These are phyloP conservation scores for Lindgomyces ingoldianus DNA, from an alignment of 495 filamentous ascomycete species.

Conservation along the genomic window DNA sequence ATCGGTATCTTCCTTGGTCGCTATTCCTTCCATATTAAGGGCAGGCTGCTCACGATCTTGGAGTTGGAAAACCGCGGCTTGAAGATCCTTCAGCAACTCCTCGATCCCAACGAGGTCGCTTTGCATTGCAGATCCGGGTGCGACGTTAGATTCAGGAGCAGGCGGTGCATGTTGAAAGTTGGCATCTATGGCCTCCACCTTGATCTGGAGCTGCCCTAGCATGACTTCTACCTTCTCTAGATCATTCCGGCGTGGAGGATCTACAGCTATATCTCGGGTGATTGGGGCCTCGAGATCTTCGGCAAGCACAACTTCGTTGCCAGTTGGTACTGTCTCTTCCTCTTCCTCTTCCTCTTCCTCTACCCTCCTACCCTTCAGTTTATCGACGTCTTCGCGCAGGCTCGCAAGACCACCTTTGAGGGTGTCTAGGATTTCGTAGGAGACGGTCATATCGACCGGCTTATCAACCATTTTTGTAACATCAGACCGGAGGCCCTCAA, in stretches of 20 bases:
- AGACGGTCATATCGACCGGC: constrained; percentile 75
- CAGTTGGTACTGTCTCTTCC: constrained; percentile 29
- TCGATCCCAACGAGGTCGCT: constrained; percentile 65
- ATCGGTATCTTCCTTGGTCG: constrained; percentile 78
- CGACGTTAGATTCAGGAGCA: constrained; percentile 46
- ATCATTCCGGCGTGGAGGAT: constrained; percentile 62
- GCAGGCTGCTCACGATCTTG: constrained; percentile 43
- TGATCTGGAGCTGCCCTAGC: constrained; percentile 77
- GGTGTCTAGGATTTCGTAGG: constrained; percentile 82
- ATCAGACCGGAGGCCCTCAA: constrained; percentile 69
- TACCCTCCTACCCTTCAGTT: constrained; percentile 52
- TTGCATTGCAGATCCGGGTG: constrained; percentile 52
- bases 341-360: constrained; percentile 41
- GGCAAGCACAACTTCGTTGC: constrained; percentile 47
- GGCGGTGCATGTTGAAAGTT: constrained; percentile 49
- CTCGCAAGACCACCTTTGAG: constrained; percentile 74
- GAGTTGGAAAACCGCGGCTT: constrained; percentile 55
- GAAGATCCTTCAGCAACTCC: constrained; percentile 58
- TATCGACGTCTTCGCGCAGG: constrained; percentile 74
- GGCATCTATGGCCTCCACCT: constrained; percentile 77
- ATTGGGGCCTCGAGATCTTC: constrained; percentile 34
- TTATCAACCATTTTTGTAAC: constrained; percentile 77
- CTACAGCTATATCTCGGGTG: constrained; percentile 43
- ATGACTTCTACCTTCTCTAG: constrained; percentile 81
- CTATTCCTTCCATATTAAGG: constrained; percentile 51